Evolutionary conservation across 371 early-diverging fungal genomes (phyloP).

Genomic region (Rhizopus delemar): DNA sequence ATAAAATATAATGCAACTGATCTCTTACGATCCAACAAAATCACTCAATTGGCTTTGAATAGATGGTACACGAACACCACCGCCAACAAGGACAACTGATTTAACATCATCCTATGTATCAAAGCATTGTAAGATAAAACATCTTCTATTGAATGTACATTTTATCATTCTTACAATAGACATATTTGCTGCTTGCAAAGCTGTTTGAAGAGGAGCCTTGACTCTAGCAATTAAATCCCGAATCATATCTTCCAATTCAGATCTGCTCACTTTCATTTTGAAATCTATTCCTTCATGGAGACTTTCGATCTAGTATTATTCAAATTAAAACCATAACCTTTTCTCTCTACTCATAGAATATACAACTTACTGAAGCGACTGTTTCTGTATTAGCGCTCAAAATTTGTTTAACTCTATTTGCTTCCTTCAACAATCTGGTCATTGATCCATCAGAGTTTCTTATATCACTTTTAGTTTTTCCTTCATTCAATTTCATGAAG

Average conservation of each 20-base stretch:
- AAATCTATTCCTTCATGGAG: slow-evolving; percentile 89
- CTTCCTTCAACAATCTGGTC: slow-evolving; percentile 88
- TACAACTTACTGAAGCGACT: slow-evolving; percentile 67
- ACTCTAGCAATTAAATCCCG: slow-evolving; percentile 75
- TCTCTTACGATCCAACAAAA: slow-evolving; percentile 74
- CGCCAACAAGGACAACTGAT: slow-evolving; percentile 94
- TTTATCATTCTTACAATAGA: slow-evolving; percentile 54
- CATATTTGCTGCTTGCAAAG: slow-evolving; percentile 67
- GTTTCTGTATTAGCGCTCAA: slow-evolving; percentile 92
- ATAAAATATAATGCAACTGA: background rate
- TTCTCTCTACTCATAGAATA: background rate
- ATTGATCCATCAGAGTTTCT: slow-evolving; percentile 73
- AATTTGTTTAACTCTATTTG: slow-evolving; percentile 92
- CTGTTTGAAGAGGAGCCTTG: slow-evolving; percentile 69
- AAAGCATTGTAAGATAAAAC: background rate
- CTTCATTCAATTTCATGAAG: slow-evolving; percentile 63
- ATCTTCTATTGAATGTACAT: background rate
- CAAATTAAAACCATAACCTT: background rate
- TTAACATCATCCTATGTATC: slow-evolving; percentile 59
- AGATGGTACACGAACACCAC: slow-evolving; percentile 87
- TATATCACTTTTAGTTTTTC: slow-evolving; percentile 46
- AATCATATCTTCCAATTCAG: slow-evolving; percentile 70
- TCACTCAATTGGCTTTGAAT: slow-evolving; percentile 73
- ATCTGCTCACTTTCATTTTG: slow-evolving; percentile 72
- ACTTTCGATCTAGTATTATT: slow-evolving; percentile 71